phyloP scores from a whole-genome alignment of 306 rosid species.

The Bauhinia variegata region DNA sequence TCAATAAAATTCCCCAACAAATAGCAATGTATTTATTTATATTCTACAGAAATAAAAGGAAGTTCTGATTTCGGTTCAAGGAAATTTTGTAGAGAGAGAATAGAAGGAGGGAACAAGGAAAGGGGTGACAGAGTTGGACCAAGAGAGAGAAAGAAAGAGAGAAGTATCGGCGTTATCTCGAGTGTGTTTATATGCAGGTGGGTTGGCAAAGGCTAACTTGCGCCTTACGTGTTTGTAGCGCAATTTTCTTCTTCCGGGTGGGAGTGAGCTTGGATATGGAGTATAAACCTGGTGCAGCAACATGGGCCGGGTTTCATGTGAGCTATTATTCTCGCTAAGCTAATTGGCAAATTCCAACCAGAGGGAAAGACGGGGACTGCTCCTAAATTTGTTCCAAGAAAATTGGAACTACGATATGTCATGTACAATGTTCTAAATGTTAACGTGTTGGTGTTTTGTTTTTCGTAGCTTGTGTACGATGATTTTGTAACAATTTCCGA shows the following conservation, averaged over 20 bases:
- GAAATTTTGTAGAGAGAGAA: constrained; percentile 32
- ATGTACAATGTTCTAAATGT: not conserved
- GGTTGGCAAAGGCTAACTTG: constrained; percentile 51
- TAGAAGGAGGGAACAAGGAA: constrained; percentile 41
- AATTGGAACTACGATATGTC: constrained; percentile 47
- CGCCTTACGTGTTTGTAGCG: constrained; percentile 55
- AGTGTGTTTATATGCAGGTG: constrained; percentile 42
- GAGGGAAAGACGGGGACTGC: not conserved
- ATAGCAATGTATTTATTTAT: constrained; percentile 38
- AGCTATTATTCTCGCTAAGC: constrained; percentile 9
- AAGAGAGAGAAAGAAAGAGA: constrained; percentile 44
- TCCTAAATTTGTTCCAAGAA: constrained; percentile 46
- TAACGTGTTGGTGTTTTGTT: not conserved
- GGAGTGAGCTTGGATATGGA: constrained; percentile 33
- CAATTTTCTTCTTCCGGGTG: constrained; percentile 44
- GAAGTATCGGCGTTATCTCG: constrained; percentile 63
- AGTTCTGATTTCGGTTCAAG: constrained; percentile 25
- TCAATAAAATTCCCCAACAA: not conserved
- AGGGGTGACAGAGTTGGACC: constrained; percentile 53
- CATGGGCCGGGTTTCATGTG: constrained; percentile 49
- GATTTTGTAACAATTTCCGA: not conserved
- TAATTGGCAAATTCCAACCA: constrained; percentile 18
- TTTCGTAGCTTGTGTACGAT: not conserved
- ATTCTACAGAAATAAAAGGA: constrained; percentile 18
- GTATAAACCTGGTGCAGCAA: constrained; percentile 41